phyloP scores from a whole-genome alignment of 306 rosid genomes.

The Ormosia emarginata region DNA sequence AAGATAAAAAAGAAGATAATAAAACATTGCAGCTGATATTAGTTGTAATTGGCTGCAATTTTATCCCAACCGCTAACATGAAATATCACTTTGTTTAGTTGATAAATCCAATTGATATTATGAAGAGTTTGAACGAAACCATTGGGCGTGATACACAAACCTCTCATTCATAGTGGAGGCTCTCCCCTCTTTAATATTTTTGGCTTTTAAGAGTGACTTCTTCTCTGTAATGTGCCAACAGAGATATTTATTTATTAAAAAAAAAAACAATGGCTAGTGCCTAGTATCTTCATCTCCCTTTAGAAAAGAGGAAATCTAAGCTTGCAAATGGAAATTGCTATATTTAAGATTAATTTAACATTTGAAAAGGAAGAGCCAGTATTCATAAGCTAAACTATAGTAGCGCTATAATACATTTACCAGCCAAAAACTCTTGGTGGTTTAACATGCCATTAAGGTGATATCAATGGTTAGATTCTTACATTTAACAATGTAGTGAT shows the following conservation, averaged over 20 bases:
- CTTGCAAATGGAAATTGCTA: not conserved
- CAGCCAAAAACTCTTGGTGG: not conserved
- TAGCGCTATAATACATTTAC: not conserved
- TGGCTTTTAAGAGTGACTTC: not conserved
- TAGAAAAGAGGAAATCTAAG: not conserved
- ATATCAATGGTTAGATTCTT: not conserved
- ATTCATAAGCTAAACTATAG: not conserved
- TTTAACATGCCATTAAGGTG: not conserved
- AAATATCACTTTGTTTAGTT: not conserved
- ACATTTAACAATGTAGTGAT: not conserved
- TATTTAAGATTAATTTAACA: not conserved
- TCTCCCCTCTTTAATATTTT: not conserved
- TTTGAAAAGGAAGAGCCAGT: not conserved
- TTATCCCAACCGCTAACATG: conserved; percentile 3
- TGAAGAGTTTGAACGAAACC: not conserved
- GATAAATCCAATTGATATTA: not conserved
- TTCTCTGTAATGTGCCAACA: not conserved
- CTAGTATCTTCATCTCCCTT: not conserved
- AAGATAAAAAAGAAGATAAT: not conserved
- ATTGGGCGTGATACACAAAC: not conserved
- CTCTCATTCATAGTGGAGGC: not conserved
- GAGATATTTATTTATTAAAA: too few species aligned
- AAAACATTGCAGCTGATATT: not conserved
- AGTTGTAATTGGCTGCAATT: conserved; percentile 1
- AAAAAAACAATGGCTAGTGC: too few species aligned